phyloP scores from a whole-genome alignment of 495 filamentous ascomycete species.

The Poronia punctata region DNA sequence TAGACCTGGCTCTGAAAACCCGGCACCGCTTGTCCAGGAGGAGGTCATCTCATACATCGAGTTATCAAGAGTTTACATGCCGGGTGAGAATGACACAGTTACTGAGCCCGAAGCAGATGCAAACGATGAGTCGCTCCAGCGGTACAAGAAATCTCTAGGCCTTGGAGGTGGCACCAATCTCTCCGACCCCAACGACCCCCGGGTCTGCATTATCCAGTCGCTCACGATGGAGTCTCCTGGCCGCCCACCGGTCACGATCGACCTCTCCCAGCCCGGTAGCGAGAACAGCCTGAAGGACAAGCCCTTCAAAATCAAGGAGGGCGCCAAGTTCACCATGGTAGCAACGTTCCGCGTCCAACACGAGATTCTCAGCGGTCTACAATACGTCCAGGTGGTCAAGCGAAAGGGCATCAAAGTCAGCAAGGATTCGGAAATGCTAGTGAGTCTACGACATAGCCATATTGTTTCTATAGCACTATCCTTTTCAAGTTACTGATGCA shows the following conservation, averaged over 20 bases:
- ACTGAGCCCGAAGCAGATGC: constrained; percentile 38
- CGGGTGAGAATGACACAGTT: constrained; percentile 8
- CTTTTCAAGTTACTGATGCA: constrained; percentile 4
- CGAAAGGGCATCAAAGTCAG: constrained; percentile 73
- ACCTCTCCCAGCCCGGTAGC: constrained; percentile 59
- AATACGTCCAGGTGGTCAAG: constrained; percentile 91
- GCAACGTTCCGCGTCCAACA: constrained; percentile 91
- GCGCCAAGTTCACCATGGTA: constrained; percentile 84
- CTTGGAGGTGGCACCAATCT: constrained; percentile 56
- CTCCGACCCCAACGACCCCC: constrained; percentile 68
- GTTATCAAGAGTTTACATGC: constrained; percentile 4
- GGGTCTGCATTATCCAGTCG: constrained; percentile 82
- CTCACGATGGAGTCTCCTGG: constrained; percentile 76
- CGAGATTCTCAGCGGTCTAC: constrained; percentile 86
- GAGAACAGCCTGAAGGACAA: constrained; percentile 68
- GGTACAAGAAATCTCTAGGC: constrained; percentile 95
- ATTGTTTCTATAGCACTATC: neutral
- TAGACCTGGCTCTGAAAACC: neutral
- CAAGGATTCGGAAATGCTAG: constrained; percentile 96
- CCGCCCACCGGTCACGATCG: constrained; percentile 75
- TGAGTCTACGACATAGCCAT: constrained; percentile 36
- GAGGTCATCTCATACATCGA: constrained; percentile 1
- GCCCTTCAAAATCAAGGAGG: constrained; percentile 97
- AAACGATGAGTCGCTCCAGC: constrained; percentile 85
- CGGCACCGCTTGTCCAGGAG: neutral